Evolutionary conservation across 2,329 filamentous ascomycete genomes (phyloP).

Genomic region (Achaetomium macrosporum): DNA sequence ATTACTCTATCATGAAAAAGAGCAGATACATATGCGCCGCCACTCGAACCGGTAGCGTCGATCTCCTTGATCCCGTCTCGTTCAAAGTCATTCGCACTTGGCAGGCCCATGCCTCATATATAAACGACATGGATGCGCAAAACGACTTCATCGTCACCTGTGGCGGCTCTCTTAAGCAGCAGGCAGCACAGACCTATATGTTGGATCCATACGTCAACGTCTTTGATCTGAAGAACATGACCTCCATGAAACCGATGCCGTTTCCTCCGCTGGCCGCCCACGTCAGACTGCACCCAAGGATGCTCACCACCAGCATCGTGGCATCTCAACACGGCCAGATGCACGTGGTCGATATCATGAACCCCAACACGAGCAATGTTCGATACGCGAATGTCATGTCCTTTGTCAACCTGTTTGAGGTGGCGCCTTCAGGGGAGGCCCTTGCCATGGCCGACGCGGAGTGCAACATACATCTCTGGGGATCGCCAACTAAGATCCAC

Average conservation of each 20-base stretch:
- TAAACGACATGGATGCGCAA: slow-evolving; percentile 96
- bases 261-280: slow-evolving; percentile 90
- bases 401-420: slow-evolving; percentile 73
- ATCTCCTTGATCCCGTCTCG: slow-evolving; percentile 75
- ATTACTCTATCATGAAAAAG: slow-evolving; percentile 89
- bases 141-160: slow-evolving; percentile 95
- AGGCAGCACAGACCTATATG: slow-evolving; percentile 64
- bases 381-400: slow-evolving; percentile 72
- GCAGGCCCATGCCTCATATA: slow-evolving; percentile 80
- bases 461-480: slow-evolving; percentile 79
- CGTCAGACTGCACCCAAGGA: slow-evolving; percentile 91
- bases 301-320: slow-evolving; percentile 92
- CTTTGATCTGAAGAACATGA: slow-evolving; percentile 88
- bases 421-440: slow-evolving; percentile 82
- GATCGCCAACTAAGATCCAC: slow-evolving; percentile 75
- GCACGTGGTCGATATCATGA: slow-evolving; percentile 93
- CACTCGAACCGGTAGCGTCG: slow-evolving; percentile 72
- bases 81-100: slow-evolving; percentile 79
- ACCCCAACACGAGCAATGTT: slow-evolving; percentile 80
- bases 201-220: slow-evolving; percentile 92
- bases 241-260: slow-evolving; percentile 81
- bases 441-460: slow-evolving; percentile 75
- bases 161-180: slow-evolving; percentile 79
- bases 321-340: slow-evolving; percentile 88
- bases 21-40: slow-evolving; percentile 89